Conservation (phyloP, 2,329 filamentous ascomycete genomes). For the Penicillium sp. region DNA sequence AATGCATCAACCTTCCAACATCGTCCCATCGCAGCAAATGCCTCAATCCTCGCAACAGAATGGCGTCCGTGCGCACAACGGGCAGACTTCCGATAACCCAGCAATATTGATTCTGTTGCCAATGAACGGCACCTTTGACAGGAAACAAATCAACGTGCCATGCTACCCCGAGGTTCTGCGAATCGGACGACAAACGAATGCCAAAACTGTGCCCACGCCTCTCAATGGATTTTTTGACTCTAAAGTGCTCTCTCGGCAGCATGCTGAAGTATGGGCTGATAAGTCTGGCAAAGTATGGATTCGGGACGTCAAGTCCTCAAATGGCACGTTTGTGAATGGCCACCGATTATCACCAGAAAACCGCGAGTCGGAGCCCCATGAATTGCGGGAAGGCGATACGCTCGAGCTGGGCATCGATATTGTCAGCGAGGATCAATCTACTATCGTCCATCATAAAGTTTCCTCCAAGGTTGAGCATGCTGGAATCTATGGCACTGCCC, state of each 20-base stretch:
- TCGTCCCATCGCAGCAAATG: slow-evolving; percentile 68
- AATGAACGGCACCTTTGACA: slow-evolving; percentile 93
- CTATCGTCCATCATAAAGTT: slow-evolving; percentile 97
- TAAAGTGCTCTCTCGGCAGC: slow-evolving; percentile 92
- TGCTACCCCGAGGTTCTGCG: slow-evolving; percentile 90
- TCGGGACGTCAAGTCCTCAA: slow-evolving; percentile 95
- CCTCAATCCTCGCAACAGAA: slow-evolving; percentile 62
- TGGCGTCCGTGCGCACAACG: slow-evolving; percentile 48
- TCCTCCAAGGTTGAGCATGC: slow-evolving; percentile 95
- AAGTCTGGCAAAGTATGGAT: slow-evolving; percentile 89
- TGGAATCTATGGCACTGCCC: slow-evolving; percentile 69
- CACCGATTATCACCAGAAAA: slow-evolving; percentile 88
- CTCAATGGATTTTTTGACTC: slow-evolving; percentile 96
- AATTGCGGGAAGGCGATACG: slow-evolving; percentile 86
- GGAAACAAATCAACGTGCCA: slow-evolving; percentile 92
- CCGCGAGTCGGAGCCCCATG: slow-evolving; percentile 91
- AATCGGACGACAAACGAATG: slow-evolving; percentile 95
- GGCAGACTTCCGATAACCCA: slow-evolving; percentile 58
- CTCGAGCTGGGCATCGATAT: slow-evolving; percentile 97
- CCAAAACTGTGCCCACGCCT: slow-evolving; percentile 87
- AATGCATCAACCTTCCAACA: slow-evolving; percentile 60
- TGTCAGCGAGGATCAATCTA: slow-evolving; percentile 97
- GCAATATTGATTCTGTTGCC: slow-evolving; percentile 84
- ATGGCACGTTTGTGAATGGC: slow-evolving; percentile 97
- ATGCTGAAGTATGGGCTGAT: slow-evolving; percentile 92